Evolutionary conservation across 2,329 filamentous ascomycete genomes (phyloP).

Genomic region (Taxawa tesnikishii): DNA sequence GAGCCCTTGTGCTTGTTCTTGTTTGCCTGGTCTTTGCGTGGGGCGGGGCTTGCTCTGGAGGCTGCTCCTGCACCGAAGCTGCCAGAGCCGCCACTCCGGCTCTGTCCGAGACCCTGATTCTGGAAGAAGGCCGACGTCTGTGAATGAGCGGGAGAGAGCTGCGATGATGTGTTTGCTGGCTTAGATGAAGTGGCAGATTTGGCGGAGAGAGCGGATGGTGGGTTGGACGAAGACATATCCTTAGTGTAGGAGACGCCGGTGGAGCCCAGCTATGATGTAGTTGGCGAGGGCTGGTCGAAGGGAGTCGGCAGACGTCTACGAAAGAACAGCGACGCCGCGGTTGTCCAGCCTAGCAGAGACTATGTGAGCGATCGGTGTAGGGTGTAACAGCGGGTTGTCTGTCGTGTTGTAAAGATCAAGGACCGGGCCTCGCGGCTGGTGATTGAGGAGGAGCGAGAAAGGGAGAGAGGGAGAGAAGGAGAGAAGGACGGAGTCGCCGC

Average conservation of each 20-base stretch:
- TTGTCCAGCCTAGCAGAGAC: constrained; percentile 1
- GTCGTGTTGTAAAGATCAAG: too few relatives aligned
- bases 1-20: constrained; percentile 79
- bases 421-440: too few relatives aligned
- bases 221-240: constrained; percentile 32
- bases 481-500: too few relatives aligned
- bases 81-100: constrained; percentile 25
- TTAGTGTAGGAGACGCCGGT: constrained; percentile 1
- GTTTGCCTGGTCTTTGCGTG: constrained; percentile 63
- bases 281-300: too few relatives aligned
- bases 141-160: constrained; percentile 29
- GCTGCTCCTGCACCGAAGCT: constrained; percentile 25
- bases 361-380: neutral
- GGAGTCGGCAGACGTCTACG: constrained; percentile 3
- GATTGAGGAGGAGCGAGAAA: too few relatives aligned
- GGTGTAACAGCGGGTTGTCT: too few relatives aligned
- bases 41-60: constrained; percentile 30
- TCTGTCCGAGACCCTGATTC: constrained; percentile 30
- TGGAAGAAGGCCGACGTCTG: constrained; percentile 29
- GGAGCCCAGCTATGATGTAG: constrained; percentile 6
- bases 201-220: constrained; percentile 19
- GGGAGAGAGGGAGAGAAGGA: too few relatives aligned
- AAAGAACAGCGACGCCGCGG: constrained; percentile 3
- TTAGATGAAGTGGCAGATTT: constrained; percentile 27
- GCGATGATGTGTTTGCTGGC: constrained; percentile 21